Base-by-base conservation (phyloP, 2,329 filamentous ascomycete species). In the Curvularia eragrostidis region DNA sequence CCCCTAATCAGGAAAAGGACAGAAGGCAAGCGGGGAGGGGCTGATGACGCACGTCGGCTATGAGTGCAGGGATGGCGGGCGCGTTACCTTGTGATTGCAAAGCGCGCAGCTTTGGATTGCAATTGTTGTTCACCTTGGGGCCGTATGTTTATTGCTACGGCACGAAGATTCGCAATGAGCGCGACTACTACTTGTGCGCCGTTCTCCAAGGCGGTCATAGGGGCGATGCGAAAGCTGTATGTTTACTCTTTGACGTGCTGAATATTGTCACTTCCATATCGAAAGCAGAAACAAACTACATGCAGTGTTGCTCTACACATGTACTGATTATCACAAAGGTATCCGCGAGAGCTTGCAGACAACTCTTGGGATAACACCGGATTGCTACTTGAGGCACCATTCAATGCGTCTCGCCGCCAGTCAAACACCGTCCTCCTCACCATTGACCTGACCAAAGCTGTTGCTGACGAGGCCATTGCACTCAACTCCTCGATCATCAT, bases 331-430 rank as follows among this genome's bases (percentile, higher is more conserved):
- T 10, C 9, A 9, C 7, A 38, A 48, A 95, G 93, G 58, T 99
- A 97, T 74, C 95, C 95, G 0, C 91, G 96, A 73, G 87, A 87
- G 59, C 83, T 97, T 41, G 95, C 95, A 9, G 95, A 98, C 74
- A 89, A 89, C 67, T 88, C 90, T 64, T 99, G 93, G 85, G 95
- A 99, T 76, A 99, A 99, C 73, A 97, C 96, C n/a, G 95, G 95
- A 53, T 76, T 91, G 48, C 83, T 91, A 9, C 82, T 91, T 23
- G 89, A 91, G 80, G 85, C 89, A 23, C 89, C 89, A 1, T 86
- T 87, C 66, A 81, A 85, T 54, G 79, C 83, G 30, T 76, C 81
- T 9, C 81, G 81, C 38, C 80, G 82, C 54, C 84, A 86, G 64
- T 85, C 80, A 65, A 89, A 89, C 76, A 88, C 87, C 1, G 88